phyloP scores from a whole-genome alignment of 2,329 filamentous ascomycete genomes.

The Claviceps maximensis region DNA sequence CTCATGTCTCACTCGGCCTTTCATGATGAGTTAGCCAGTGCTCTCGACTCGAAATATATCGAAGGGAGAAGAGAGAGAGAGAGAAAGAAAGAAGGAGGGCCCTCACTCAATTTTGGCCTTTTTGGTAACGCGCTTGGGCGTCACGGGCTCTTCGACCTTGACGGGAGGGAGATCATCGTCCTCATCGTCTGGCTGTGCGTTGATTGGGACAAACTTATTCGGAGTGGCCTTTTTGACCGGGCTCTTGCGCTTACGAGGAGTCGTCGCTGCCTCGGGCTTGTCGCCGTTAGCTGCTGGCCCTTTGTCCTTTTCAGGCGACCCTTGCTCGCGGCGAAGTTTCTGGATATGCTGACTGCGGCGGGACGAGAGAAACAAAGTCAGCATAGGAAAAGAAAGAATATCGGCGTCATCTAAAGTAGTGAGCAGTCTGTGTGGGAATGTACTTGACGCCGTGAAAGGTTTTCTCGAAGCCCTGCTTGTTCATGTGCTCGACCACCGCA shows the following conservation, averaged over 20 bases:
- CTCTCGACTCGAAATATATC: no score
- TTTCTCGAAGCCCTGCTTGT: conserved; percentile 24
- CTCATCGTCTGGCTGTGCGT: conserved; percentile 12
- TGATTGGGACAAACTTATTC: conserved; percentile 6
- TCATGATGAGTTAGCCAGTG: not conserved
- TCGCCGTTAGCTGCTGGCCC: conserved; percentile 5
- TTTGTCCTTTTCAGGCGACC: conserved; percentile 10
- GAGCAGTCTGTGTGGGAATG: conserved; percentile 7
- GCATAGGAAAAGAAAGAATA: not conserved
- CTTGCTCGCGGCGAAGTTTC: conserved; percentile 27
- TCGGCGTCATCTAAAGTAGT: not conserved
- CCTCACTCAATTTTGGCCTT: conserved; percentile 2
- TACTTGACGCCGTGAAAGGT: conserved; percentile 27
- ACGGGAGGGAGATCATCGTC: conserved; percentile 2
- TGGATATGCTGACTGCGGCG: conserved; percentile 30
- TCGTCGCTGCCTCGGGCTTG: not conserved
- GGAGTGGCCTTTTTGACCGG: conserved; percentile 12
- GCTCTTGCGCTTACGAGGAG: conserved; percentile 19
- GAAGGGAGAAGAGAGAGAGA: not conserved
- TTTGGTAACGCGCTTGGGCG: conserved; percentile 12
- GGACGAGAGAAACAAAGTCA: conserved; percentile 7
- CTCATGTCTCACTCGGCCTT: not conserved
- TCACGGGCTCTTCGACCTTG: not conserved
- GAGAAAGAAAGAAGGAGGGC: not conserved
- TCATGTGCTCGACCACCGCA: conserved; percentile 19